Percentiles rank a stretch among this genome's conserved stretches.
Evolutionary conservation across 306 rosid genomes (phyloP).

Genomic region (Vachellia pachyceras): DNA sequence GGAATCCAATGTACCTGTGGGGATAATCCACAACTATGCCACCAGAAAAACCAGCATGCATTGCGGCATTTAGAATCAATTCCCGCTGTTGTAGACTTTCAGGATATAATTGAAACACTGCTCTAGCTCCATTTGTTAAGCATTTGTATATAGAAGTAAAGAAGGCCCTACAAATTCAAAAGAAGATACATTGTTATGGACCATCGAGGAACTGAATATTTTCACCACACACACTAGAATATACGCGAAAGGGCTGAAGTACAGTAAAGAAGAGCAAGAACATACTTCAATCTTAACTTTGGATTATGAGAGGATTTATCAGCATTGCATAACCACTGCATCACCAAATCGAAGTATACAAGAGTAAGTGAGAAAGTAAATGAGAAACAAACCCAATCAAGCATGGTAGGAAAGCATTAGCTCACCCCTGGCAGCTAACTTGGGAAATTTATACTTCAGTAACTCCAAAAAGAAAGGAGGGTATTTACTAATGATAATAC

Average conservation of each 20-base stretch:
- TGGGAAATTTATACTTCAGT: too few species aligned
- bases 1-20: slow-evolving; percentile 63
- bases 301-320: slow-evolving; percentile 92
- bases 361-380: slow-evolving; percentile 9
- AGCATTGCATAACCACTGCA: slow-evolving; percentile 99
- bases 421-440: too few species aligned
- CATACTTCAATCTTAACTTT: slow-evolving; percentile 85
- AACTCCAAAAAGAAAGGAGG: too few species aligned
- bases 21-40: slow-evolving; percentile 93
- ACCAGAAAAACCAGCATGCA: slow-evolving; percentile 95
- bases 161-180: slow-evolving; percentile 68
- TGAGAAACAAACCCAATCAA: slow-evolving; percentile 15
- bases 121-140: slow-evolving; percentile 86
- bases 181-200: not conserved
- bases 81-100: slow-evolving; percentile 76
- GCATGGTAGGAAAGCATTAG: not conserved
- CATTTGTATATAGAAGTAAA: slow-evolving; percentile 86
- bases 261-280: slow-evolving; percentile 23
- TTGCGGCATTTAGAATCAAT: slow-evolving; percentile 78
- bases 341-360: slow-evolving; percentile 26
- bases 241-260: not conserved
- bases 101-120: slow-evolving; percentile 88
- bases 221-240: not conserved
- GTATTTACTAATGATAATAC: too few species aligned
- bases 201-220: slow-evolving; percentile 21